A percentile compares a stretch with the other conserved stretches of the same genome.
These are phyloP conservation scores for Brasilioporus rufonigricans DNA, from an alignment of 768 basidiomycete species.

Conservation along the genomic window DNA sequence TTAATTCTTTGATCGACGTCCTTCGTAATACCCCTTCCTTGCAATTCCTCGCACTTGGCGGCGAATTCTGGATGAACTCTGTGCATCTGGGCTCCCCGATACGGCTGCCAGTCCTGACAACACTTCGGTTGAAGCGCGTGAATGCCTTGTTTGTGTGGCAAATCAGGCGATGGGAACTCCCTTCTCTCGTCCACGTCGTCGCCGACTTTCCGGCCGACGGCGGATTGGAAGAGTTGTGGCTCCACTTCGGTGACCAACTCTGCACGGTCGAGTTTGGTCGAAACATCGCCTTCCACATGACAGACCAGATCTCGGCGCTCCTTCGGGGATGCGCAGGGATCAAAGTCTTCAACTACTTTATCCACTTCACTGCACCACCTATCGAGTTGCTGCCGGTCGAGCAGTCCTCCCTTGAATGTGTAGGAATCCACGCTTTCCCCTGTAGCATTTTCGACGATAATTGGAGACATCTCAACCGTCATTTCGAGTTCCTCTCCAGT, in stretches of 20 bases:
- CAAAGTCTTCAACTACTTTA: constrained; percentile 52
- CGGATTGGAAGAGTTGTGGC: constrained; percentile 48
- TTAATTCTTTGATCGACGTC: constrained; percentile 57
- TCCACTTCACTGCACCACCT: constrained; percentile 45
- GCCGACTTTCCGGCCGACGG: constrained; percentile 44
- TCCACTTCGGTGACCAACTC: constrained; percentile 48
- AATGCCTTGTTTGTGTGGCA: constrained; percentile 51
- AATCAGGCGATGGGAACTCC: constrained; percentile 50
- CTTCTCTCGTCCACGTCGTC: constrained; percentile 50
- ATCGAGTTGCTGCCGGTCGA: constrained; percentile 16
- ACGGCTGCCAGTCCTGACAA: constrained; percentile 46
- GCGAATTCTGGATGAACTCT: constrained; percentile 35
- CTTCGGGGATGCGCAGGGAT: constrained; percentile 46
- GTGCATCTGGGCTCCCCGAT: constrained; percentile 25
- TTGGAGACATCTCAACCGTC: constrained; percentile 33
- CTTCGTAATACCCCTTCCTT: constrained; percentile 53
- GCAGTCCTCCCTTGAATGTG: constrained; percentile 37
- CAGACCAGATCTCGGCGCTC: constrained; percentile 46
- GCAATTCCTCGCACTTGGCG: constrained; percentile 56
- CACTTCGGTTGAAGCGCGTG: constrained; percentile 49
- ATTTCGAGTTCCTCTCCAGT: constrained; percentile 45
- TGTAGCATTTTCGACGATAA: constrained; percentile 41
- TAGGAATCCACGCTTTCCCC: constrained; percentile 52
- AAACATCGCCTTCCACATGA: constrained; percentile 50
- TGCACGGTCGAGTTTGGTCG: constrained; percentile 56